Evolutionary conservation across 208 protist species (phyloP).

Genomic region (Balamuthia mandrillaris): DNA sequence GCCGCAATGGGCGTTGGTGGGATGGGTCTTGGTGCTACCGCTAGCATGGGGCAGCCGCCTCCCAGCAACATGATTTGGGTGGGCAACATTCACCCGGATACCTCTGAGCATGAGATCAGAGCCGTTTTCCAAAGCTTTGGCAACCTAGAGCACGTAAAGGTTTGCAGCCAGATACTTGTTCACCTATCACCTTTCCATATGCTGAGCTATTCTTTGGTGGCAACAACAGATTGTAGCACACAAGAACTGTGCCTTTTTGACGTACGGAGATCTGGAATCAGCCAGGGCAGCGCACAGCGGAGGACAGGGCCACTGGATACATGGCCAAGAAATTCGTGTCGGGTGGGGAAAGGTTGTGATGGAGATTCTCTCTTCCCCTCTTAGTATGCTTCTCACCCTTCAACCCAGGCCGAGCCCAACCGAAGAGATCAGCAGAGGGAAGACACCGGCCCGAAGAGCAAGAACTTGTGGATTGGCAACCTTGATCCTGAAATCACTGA

Average conservation of each 20-base stretch:
- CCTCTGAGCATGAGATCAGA: neutral
- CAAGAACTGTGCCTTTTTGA: conserved; percentile 33
- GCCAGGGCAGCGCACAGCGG: neutral
- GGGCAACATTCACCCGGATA: conserved; percentile 9
- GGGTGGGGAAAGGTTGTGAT: conserved; percentile 28
- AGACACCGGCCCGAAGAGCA: conserved; percentile 21
- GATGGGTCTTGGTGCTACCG: no score
- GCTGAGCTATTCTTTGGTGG: neutral
- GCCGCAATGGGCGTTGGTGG: no score
- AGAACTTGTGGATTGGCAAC: conserved; percentile 31
- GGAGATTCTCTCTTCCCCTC: neutral
- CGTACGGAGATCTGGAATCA: neutral
- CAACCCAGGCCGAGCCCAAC: neutral
- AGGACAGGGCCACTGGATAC: neutral
- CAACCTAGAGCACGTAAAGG: neutral
- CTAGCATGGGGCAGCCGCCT: neutral
- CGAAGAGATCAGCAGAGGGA: neutral
- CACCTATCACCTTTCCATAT: neutral
- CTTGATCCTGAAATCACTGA: conserved; percentile 24
- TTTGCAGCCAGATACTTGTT: neutral
- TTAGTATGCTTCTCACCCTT: no score
- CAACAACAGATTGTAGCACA: neutral
- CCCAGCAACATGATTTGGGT: conserved; percentile 15
- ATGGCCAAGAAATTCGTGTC: conserved; percentile 19
- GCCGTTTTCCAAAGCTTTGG: conserved; percentile 32